Percentiles rank a stretch among this genome's conserved stretches.
phyloP scores from a whole-genome alignment of 2,329 filamentous ascomycete species.

The Neopestalotiopsis clavispora region DNA sequence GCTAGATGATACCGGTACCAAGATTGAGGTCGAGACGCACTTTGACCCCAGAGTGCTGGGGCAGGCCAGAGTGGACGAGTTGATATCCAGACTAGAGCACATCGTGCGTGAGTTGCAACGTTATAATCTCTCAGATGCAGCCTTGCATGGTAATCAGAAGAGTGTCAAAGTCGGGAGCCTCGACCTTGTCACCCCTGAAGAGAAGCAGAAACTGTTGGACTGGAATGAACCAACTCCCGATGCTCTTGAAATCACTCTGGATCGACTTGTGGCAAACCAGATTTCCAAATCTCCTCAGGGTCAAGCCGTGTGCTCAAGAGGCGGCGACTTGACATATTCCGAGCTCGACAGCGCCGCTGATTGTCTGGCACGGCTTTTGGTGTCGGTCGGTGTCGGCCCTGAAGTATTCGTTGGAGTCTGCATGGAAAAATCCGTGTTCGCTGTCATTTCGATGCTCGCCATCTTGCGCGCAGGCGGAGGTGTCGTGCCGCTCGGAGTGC shows the following conservation, averaged over 20 bases:
- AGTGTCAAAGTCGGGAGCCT: neutral
- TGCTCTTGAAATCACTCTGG: neutral
- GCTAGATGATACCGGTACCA: neutral
- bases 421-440: conserved; percentile 21
- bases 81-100: conserved; percentile 5
- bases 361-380: conserved; percentile 28
- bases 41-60: neutral
- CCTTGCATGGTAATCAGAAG: neutral
- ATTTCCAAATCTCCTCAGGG: neutral
- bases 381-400: conserved; percentile 18
- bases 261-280: neutral
- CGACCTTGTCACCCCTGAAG: neutral
- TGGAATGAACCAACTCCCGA: conserved; percentile 7
- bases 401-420: conserved; percentile 21
- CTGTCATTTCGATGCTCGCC: conserved; percentile 23
- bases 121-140: conserved; percentile 9
- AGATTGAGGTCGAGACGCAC: neutral
- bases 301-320: conserved; percentile 25
- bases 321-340: conserved; percentile 34
- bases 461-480: conserved; percentile 20
- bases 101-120: neutral
- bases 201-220: conserved; percentile 2
- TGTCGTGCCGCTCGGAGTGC: neutral
- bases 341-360: conserved; percentile 31
- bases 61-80: too few relatives aligned